These are phyloP conservation scores for Porogramme epimiltina DNA, from an alignment of 1,284 basidiomycete genomes.

Conservation along the genomic window DNA sequence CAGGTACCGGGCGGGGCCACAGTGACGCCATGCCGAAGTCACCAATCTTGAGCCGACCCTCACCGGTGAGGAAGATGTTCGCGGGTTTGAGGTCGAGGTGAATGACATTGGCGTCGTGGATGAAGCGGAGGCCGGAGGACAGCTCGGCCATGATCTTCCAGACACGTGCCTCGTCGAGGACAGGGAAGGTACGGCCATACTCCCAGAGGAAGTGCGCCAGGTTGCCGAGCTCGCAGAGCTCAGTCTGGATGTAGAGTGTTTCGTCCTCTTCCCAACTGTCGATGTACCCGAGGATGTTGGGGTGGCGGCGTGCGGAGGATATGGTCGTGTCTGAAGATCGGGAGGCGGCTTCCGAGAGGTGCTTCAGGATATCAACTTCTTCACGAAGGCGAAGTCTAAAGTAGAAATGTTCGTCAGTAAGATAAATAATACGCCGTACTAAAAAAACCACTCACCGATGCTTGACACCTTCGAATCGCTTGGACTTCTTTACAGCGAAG, in stretches of 20 bases:
- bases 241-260: conserved; percentile 90
- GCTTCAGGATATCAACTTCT: conserved; percentile 92
- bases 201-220: conserved; percentile 92
- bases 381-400: conserved; percentile 81
- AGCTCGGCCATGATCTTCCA: conserved; percentile 98
- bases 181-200: conserved; percentile 84
- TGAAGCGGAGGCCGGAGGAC: conserved; percentile 86
- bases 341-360: conserved; percentile 48
- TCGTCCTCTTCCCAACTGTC: conserved; percentile 98
- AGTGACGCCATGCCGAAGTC: conserved; percentile 97
- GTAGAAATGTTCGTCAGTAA: conserved; percentile 6
- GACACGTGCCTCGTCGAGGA: conserved; percentile 89
- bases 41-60: conserved; percentile 94
- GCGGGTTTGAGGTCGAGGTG: conserved; percentile 98
- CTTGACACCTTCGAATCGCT: conserved; percentile 88
- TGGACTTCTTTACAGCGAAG: conserved; percentile 94
- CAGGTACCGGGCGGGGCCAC: conserved; percentile 65
- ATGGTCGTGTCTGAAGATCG: conserved; percentile 11
- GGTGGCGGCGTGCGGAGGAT: conserved; percentile 40
- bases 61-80: conserved; percentile 91
- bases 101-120: conserved; percentile 88
- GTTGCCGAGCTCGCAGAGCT: conserved; percentile 93
- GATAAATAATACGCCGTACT: background rate
- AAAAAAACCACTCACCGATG: conserved; percentile 69
- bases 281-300: conserved; percentile 87